Conservation (phyloP, 768 basidiomycete genomes). For the Rickenella mellea region DNA sequence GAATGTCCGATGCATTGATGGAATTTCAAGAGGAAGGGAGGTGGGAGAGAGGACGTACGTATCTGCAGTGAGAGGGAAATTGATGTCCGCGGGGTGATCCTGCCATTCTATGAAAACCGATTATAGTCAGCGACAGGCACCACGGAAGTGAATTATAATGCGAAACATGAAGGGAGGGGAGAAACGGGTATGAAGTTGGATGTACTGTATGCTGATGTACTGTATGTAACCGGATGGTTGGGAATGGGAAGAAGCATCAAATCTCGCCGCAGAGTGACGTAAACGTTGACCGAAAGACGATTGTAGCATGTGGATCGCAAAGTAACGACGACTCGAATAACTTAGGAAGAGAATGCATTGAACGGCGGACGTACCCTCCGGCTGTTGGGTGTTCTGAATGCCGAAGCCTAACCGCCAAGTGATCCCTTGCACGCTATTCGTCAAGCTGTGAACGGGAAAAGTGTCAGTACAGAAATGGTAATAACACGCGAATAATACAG, state of each 20-base stretch:
- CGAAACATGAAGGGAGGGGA: neutral
- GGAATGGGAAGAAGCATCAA: neutral
- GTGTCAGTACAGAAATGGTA: conserved; percentile 1
- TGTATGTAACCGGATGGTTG: no score
- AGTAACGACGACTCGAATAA: no score
- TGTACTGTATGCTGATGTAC: neutral
- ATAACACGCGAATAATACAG: neutral
- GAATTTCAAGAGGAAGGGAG: neutral
- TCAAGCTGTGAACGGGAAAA: conserved; percentile 27
- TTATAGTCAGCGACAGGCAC: neutral
- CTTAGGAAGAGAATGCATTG: no score
- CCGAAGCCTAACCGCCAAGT: conserved; percentile 60
- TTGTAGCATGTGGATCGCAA: no score
- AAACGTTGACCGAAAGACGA: no score
- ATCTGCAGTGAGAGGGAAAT: conserved; percentile 37
- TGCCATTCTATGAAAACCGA: conserved; percentile 40
- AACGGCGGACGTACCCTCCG: conserved; percentile 38
- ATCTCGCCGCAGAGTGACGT: no score
- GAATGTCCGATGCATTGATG: no score
- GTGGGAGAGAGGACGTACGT: conserved; percentile 26
- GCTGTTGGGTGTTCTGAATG: conserved; percentile 36
- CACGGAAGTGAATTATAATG: neutral
- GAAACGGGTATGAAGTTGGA: neutral
- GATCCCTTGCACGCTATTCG: conserved; percentile 50
- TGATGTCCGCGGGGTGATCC: conserved; percentile 42